Percentiles rank a stretch among this genome's conserved stretches.
Conservation (phyloP, 805 yeast species). For the Spathaspora boniae region DNA sequence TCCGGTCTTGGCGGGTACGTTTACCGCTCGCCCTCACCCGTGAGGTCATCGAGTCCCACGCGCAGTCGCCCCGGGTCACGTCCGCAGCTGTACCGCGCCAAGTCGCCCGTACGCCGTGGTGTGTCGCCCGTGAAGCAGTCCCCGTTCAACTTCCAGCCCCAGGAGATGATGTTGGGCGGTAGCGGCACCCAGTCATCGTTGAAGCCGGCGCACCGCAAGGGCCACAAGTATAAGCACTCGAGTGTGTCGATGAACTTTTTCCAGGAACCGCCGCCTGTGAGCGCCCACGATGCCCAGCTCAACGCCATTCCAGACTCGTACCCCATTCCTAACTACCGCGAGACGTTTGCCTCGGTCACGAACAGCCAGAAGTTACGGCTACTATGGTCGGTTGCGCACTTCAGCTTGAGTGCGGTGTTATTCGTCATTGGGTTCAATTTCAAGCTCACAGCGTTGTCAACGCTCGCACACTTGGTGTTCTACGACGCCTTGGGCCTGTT, state of each 20-base stretch:
- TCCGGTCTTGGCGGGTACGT: not conserved
- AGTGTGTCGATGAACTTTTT: slow-evolving; percentile 94
- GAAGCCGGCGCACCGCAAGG: slow-evolving; percentile 75
- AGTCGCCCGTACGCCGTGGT: slow-evolving; percentile 25
- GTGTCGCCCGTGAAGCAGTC: slow-evolving; percentile 24
- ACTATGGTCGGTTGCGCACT: slow-evolving; percentile 57
- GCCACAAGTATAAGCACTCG: slow-evolving; percentile 93
- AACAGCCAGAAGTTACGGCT: slow-evolving; percentile 56
- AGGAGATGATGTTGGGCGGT: slow-evolving; percentile 31
- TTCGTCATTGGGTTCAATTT: slow-evolving; percentile 59
- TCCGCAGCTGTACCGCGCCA: slow-evolving; percentile 27
- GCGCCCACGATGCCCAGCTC: slow-evolving; percentile 49
- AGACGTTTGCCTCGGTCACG: slow-evolving; percentile 59
- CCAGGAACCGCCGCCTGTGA: slow-evolving; percentile 73
- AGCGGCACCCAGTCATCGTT: slow-evolving; percentile 20
- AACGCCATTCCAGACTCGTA: slow-evolving; percentile 57
- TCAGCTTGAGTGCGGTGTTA: slow-evolving; percentile 49
- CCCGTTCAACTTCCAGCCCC: slow-evolving; percentile 69
- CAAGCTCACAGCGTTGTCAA: slow-evolving; percentile 59
- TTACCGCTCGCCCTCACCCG: slow-evolving; percentile 24
- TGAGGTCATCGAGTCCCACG: slow-evolving; percentile 24
- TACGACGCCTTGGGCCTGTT: slow-evolving; percentile 82
- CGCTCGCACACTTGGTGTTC: slow-evolving; percentile 81
- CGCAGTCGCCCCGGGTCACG: slow-evolving; percentile 19
- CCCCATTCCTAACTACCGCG: slow-evolving; percentile 69